These are phyloP conservation scores for Odontarrhena argentea DNA, from an alignment of 345 rosid species.

Conservation along the genomic window DNA sequence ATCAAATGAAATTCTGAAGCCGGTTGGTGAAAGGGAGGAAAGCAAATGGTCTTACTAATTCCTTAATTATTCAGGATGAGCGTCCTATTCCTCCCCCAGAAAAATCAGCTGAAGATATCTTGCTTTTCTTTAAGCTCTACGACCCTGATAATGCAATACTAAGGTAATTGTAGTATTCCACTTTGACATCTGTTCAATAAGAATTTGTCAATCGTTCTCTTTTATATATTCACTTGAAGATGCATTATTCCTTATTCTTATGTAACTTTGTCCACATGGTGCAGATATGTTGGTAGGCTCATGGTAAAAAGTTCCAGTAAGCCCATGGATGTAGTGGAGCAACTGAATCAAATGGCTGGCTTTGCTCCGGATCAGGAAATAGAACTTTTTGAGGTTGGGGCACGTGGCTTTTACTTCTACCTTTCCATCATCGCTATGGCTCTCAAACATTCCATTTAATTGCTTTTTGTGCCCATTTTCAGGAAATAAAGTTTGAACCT, in stretches of 20 bases:
- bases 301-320: conserved; percentile 76
- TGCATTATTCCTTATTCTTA: conserved; percentile 28
- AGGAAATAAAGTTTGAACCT: conserved; percentile 98
- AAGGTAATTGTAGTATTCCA: conserved; percentile 51
- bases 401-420: conserved; percentile 11
- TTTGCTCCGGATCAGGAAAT: conserved; percentile 84
- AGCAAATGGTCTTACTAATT: conserved; percentile 15
- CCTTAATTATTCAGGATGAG: conserved; percentile 59
- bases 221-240: conserved; percentile 1
- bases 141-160: conserved; percentile 77
- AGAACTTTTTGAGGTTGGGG: conserved; percentile 83
- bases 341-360: conserved; percentile 88
- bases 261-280: conserved; percentile 28
- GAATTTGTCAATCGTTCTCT: not conserved
- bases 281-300: conserved; percentile 85
- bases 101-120: conserved; percentile 73
- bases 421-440: conserved; percentile 16
- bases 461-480: conserved; percentile 32
- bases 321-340: conserved; percentile 74
- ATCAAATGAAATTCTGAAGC: conserved; percentile 13
- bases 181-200: conserved; percentile 1
- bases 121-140: conserved; percentile 91
- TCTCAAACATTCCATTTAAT: conserved; percentile 18
- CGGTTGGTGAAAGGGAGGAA: conserved; percentile 11
- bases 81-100: conserved; percentile 63